A percentile compares a stretch with the other conserved stretches of the same genome.
These are phyloP conservation scores for Trichophyton mentagrophytes DNA, from an alignment of 2,329 filamentous ascomycete genomes.

Conservation along the genomic window DNA sequence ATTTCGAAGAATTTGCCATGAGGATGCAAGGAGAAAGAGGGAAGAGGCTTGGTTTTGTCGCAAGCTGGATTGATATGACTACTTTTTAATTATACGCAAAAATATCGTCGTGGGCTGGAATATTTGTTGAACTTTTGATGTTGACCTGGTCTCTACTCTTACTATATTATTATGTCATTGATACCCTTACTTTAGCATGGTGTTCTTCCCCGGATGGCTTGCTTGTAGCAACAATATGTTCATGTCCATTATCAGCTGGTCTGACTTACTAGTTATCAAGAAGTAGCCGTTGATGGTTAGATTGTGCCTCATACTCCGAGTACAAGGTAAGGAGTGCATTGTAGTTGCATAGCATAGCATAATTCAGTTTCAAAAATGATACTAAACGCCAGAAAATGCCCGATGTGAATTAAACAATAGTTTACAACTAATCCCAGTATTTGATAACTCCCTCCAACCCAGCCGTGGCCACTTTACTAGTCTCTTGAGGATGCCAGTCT, in stretches of 20 bases:
- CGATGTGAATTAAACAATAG: not conserved
- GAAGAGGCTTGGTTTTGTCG: conserved; percentile 63
- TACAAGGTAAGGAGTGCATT: not conserved
- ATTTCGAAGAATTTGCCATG: conserved; percentile 64
- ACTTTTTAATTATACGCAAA: conserved; percentile 35
- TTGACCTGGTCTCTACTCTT: not conserved
- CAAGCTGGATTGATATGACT: conserved; percentile 76
- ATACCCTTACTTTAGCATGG: conserved; percentile 1
- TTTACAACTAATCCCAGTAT: conserved; percentile 65
- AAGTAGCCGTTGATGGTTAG: not conserved
- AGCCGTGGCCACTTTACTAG: conserved; percentile 81
- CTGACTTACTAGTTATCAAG: not conserved
- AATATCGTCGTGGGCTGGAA: not conserved
- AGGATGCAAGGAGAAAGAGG: conserved; percentile 58
- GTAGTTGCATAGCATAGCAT: not conserved
- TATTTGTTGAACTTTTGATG: not conserved
- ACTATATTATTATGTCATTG: not conserved
- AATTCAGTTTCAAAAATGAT: not conserved
- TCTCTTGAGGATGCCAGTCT: conserved; percentile 96
- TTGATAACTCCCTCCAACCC: conserved; percentile 79
- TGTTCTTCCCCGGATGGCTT: not conserved
- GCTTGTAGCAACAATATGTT: not conserved
- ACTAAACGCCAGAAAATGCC: not conserved
- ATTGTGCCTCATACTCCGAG: too few species aligned
- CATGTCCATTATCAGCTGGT: not conserved